Evolutionary conservation across 306 rosid genomes (phyloP).

Genomic region (Oemleria cerasiformis): DNA sequence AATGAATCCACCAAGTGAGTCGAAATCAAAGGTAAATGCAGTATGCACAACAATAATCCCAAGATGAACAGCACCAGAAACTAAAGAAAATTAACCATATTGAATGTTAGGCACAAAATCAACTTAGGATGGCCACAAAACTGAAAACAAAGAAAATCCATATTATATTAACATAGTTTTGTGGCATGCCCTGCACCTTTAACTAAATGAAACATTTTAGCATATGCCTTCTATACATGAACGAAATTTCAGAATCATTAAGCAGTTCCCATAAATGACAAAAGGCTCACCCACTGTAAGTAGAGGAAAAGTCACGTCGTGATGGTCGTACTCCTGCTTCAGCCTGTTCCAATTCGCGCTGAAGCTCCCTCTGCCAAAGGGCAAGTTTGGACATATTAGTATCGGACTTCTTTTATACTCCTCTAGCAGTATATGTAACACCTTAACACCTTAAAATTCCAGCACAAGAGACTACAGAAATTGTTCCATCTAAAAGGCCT

Average conservation of each 20-base stretch:
- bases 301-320: conserved; percentile 73
- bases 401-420: background rate
- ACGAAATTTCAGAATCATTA: background rate
- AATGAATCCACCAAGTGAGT: conserved; percentile 12
- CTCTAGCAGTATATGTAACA: background rate
- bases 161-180: background rate
- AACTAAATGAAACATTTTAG: background rate
- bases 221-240: background rate
- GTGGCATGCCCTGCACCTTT: background rate
- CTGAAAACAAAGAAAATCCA: background rate
- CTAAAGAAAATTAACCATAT: background rate
- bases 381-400: background rate
- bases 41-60: background rate
- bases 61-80: background rate
- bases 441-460: background rate
- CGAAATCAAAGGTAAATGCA: conserved; percentile 14
- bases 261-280: conserved; percentile 6
- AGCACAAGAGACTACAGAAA: background rate
- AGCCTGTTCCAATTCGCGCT: conserved; percentile 88
- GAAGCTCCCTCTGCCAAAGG: conserved; percentile 73
- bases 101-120: background rate
- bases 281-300: conserved; percentile 60
- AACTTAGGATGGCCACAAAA: background rate
- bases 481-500: background rate
- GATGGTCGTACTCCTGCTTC: conserved; percentile 80